A percentile compares a stretch with the other conserved stretches of the same genome.
phyloP scores from a whole-genome alignment of 768 basidiomycete genomes.

The Lentinus brumalis region DNA sequence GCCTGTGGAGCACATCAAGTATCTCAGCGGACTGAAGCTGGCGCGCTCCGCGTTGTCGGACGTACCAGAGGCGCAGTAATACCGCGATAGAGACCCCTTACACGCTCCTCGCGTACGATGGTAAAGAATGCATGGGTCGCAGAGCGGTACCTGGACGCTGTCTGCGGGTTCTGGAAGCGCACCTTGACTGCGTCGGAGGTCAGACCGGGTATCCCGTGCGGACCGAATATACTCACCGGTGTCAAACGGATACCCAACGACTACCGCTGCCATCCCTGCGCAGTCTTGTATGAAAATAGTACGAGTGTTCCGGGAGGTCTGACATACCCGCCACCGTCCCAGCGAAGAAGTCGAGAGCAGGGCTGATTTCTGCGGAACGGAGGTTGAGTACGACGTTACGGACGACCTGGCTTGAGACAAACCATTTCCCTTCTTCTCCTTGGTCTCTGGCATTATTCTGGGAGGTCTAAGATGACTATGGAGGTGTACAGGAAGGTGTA shows the following conservation, averaged over 20 bases:
- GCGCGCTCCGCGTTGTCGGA: slow-evolving; percentile 11
- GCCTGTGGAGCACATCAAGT: slow-evolving; percentile 30
- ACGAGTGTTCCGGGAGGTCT: too few relatives aligned
- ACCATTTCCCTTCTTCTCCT: neutral
- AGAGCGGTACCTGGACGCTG: slow-evolving; percentile 58
- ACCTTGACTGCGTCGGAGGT: slow-evolving; percentile 66
- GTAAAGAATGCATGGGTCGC: slow-evolving; percentile 66
- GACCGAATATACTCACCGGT: slow-evolving; percentile 28
- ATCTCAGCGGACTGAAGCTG: neutral
- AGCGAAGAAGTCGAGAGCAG: slow-evolving; percentile 75
- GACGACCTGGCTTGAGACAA: neutral
- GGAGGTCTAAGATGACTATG: neutral
- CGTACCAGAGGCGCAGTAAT: slow-evolving; percentile 78
- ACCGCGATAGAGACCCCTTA: slow-evolving; percentile 73
- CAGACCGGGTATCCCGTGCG: neutral
- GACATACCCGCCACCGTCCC: slow-evolving; percentile 65
- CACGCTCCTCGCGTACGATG: slow-evolving; percentile 70
- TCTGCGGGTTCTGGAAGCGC: slow-evolving; percentile 68
- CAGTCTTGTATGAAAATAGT: neutral
- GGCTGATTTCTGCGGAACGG: slow-evolving; percentile 44
- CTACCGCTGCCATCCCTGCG: slow-evolving; percentile 31
- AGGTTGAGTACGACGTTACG: neutral
- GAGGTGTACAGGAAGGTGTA: neutral
- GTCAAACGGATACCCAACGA: slow-evolving; percentile 37
- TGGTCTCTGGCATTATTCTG: neutral